phyloP scores from a whole-genome alignment of 2,329 filamentous ascomycete genomes.

The Exophiala oligosperma region DNA sequence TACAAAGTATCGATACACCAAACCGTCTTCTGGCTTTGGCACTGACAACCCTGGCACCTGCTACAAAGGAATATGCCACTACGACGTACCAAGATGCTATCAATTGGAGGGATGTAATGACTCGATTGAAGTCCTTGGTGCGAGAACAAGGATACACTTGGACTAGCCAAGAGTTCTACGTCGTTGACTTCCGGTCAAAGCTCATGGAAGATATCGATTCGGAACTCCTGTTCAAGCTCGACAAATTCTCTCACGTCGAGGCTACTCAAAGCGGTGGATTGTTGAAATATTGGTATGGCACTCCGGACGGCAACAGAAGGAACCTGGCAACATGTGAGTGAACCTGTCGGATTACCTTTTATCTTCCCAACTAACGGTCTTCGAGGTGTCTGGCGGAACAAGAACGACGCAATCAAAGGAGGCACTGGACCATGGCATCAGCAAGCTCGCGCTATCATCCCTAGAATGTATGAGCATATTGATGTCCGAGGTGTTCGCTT shows the following conservation, averaged over 20 bases:
- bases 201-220: constrained; percentile 68
- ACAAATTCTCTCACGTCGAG: constrained; percentile 77
- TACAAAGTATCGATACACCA: constrained; percentile 64
- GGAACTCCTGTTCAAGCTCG: constrained; percentile 68
- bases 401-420: constrained; percentile 61
- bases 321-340: constrained; percentile 78
- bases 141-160: constrained; percentile 53
- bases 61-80: constrained; percentile 72
- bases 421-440: constrained; percentile 58
- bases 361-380: constrained; percentile 21
- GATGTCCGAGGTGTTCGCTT: constrained; percentile 66
- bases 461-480: constrained; percentile 59
- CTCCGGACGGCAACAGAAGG: constrained; percentile 64
- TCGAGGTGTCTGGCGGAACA: constrained; percentile 64
- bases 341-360: background rate
- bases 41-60: constrained; percentile 62
- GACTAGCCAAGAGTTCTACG: constrained; percentile 69
- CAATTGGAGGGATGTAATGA: constrained; percentile 70
- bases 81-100: constrained; percentile 71
- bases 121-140: constrained; percentile 56
- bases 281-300: constrained; percentile 92
- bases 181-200: constrained; percentile 78
- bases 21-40: constrained; percentile 71
- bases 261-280: constrained; percentile 77
- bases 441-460: constrained; percentile 51